These are phyloP conservation scores for Neopestalotiopsis clavispora DNA, from an alignment of 2,329 filamentous ascomycete genomes.

Conservation along the genomic window DNA sequence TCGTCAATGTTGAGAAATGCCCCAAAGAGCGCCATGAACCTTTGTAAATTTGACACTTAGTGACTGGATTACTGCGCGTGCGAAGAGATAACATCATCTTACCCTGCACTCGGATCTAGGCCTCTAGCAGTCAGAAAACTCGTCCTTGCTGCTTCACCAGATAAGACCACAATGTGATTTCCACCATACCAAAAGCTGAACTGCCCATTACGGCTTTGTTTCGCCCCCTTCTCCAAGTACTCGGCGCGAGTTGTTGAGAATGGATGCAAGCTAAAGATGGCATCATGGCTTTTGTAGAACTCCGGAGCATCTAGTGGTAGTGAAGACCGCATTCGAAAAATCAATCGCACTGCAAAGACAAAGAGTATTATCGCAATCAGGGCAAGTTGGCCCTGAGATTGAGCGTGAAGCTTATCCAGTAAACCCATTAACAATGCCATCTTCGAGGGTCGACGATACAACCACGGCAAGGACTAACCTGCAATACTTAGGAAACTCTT, in stretches of 20 bases:
- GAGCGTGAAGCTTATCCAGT: too few species aligned
- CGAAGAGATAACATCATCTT: neutral
- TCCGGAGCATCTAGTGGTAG: neutral
- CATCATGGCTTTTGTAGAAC: neutral
- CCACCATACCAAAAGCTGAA: slow-evolving; percentile 18
- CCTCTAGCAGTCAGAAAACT: slow-evolving; percentile 13
- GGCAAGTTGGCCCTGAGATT: too few species aligned
- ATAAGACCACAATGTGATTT: slow-evolving; percentile 16
- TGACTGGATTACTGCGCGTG: too few species aligned
- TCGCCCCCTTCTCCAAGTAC: slow-evolving; percentile 10
- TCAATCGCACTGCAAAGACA: too few species aligned
- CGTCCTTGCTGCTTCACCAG: slow-evolving; percentile 12
- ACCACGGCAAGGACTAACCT: too few species aligned
- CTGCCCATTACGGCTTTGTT: slow-evolving; percentile 3
- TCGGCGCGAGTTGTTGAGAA: slow-evolving; percentile 11
- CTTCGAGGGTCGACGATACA: too few species aligned
- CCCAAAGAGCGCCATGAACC: slow-evolving; percentile 15
- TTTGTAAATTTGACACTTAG: neutral
- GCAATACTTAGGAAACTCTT: too few species aligned
- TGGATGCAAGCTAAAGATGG: slow-evolving; percentile 7
- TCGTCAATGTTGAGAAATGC: slow-evolving; percentile 15
- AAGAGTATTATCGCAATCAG: too few species aligned
- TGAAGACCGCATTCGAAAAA: too few species aligned
- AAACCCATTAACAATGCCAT: too few species aligned
- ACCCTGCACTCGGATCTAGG: slow-evolving; percentile 14